phyloP scores from a whole-genome alignment of 2,329 filamentous ascomycete genomes.

The Penicillium digitatum region DNA sequence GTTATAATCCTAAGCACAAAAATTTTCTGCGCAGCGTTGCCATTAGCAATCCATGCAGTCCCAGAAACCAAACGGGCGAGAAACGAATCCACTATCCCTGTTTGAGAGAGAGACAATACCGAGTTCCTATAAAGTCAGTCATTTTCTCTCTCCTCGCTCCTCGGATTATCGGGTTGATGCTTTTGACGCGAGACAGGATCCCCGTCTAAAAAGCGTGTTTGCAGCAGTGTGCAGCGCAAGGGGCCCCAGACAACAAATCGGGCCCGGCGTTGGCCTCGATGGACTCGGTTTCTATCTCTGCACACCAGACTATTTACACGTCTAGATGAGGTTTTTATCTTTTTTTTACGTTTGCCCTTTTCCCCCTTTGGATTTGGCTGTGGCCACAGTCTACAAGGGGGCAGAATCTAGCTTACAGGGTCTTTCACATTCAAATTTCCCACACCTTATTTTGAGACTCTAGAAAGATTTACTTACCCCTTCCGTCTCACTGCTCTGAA shows the following conservation, averaged over 20 bases:
- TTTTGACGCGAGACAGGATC: conserved; percentile 16
- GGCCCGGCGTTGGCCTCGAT: background rate
- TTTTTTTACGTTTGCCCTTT: too few relatives aligned
- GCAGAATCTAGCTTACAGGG: background rate
- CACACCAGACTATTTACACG: background rate
- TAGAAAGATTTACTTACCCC: background rate
- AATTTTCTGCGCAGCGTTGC: background rate
- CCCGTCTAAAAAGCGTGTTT: conserved; percentile 8
- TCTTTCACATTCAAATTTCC: conserved; percentile 1
- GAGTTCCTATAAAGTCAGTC: conserved; percentile 11
- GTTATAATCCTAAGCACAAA: conserved; percentile 6
- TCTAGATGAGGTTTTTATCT: background rate
- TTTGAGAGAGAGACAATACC: conserved; percentile 12
- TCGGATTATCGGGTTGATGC: conserved; percentile 15
- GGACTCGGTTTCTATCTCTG: background rate
- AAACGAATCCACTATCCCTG: conserved; percentile 16
- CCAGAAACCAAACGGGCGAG: conserved; percentile 10
- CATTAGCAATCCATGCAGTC: conserved; percentile 12
- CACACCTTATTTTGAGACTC: background rate
- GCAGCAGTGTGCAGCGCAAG: conserved; percentile 20
- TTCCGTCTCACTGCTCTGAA: background rate
- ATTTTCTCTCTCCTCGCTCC: conserved; percentile 19
- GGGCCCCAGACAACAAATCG: conserved; percentile 13
- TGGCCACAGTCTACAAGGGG: background rate
- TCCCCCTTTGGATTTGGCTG: background rate